Conservation (phyloP, 768 basidiomycete species). For the Podaxis sp. region DNA sequence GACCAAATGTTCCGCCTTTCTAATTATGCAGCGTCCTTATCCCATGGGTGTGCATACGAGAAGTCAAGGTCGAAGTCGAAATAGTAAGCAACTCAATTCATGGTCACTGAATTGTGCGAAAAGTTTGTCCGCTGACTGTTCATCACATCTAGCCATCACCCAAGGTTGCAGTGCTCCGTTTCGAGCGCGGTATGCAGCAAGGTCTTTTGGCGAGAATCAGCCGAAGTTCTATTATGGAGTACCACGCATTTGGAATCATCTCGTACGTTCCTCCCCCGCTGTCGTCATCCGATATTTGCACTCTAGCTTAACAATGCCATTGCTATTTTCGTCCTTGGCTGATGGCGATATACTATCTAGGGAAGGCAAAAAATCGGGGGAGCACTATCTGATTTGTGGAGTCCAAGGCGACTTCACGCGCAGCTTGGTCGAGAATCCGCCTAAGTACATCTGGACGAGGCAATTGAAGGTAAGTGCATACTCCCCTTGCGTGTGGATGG, state of each 20-base stretch:
- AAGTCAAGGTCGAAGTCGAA: slow-evolving; percentile 76
- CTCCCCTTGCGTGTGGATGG: neutral
- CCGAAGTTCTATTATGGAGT: slow-evolving; percentile 75
- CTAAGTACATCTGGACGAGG: slow-evolving; percentile 73
- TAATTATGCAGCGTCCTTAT: slow-evolving; percentile 51
- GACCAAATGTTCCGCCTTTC: neutral
- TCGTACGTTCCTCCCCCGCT: slow-evolving; percentile 46
- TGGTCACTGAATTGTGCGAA: neutral
- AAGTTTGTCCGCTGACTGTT: slow-evolving; percentile 12
- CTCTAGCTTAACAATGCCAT: slow-evolving; percentile 1
- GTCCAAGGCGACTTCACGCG: slow-evolving; percentile 85
- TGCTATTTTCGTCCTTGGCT: neutral
- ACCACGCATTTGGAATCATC: slow-evolving; percentile 84
- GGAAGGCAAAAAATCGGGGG: slow-evolving; percentile 68
- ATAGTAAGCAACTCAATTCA: slow-evolving; percentile 48
- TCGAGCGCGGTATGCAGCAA: slow-evolving; percentile 86
- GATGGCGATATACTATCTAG: slow-evolving; percentile 33
- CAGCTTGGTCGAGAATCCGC: slow-evolving; percentile 70
- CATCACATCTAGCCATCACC: slow-evolving; percentile 59
- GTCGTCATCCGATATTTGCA: neutral
- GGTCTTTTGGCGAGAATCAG: slow-evolving; percentile 78
- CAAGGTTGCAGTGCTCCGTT: slow-evolving; percentile 77
- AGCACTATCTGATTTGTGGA: slow-evolving; percentile 83
- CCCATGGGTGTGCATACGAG: slow-evolving; percentile 77
- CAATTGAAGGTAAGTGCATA: slow-evolving; percentile 64